phyloP scores from a whole-genome alignment of 1,284 basidiomycete species.

The Marasmius sp. region DNA sequence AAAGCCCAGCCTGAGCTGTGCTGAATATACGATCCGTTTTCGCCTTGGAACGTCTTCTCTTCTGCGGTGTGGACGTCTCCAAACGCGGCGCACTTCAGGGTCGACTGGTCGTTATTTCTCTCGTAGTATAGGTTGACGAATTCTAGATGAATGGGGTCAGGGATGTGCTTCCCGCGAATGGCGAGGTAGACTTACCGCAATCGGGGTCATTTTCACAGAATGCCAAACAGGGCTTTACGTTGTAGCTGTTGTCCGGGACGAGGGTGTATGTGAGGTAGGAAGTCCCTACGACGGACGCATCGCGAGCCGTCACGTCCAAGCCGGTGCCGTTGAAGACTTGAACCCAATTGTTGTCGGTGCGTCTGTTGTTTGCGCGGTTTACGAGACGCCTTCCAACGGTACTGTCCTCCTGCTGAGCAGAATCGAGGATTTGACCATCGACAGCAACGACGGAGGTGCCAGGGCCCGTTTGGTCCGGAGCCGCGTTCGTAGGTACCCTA shows the following conservation, averaged over 20 bases:
- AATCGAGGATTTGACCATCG: conserved; percentile 34
- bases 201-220: conserved; percentile 31
- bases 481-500: conserved; percentile 26
- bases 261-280: conserved; percentile 40
- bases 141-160: conserved; percentile 25
- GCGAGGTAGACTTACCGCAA: conserved; percentile 31
- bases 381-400: neutral
- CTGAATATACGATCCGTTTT: conserved; percentile 35
- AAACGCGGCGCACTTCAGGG: conserved; percentile 44
- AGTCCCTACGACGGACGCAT: conserved; percentile 42
- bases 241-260: conserved; percentile 37
- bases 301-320: conserved; percentile 29
- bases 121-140: conserved; percentile 48
- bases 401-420: conserved; percentile 16
- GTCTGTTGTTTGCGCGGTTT: conserved; percentile 15
- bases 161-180: neutral
- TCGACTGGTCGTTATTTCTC: conserved; percentile 40
- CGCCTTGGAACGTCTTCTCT: conserved; percentile 35
- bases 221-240: conserved; percentile 34
- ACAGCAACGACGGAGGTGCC: conserved; percentile 38
- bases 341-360: conserved; percentile 27
- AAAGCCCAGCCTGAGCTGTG: conserved; percentile 38
- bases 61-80: conserved; percentile 32
- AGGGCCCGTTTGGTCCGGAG: conserved; percentile 34
- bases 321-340: conserved; percentile 38